Conservation (phyloP, 2,329 filamentous ascomycete genomes). For the Colletotrichum sp. region DNA sequence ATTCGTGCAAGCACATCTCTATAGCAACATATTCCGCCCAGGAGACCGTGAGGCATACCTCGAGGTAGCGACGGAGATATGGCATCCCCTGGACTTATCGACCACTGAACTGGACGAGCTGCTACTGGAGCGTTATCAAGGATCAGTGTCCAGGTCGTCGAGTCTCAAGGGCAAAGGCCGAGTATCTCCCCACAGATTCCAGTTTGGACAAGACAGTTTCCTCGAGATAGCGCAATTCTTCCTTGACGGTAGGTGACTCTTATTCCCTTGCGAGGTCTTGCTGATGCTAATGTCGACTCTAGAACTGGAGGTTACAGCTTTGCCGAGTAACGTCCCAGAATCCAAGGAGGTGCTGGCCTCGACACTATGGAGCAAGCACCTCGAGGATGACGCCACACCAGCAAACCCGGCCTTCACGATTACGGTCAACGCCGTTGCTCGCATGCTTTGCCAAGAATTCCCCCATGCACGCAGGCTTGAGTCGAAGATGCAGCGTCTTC, state of each 20-base stretch:
- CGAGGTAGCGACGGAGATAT: constrained; percentile 50
- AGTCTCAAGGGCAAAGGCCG: constrained; percentile 49
- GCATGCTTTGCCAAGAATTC: constrained; percentile 39
- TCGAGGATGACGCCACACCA: constrained; percentile 29
- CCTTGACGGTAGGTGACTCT: constrained; percentile 50
- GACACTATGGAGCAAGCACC: constrained; percentile 46
- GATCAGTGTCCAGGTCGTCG: constrained; percentile 23
- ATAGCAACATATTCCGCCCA: constrained; percentile 42
- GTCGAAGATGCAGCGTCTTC: constrained; percentile 37
- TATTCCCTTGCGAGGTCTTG: not conserved
- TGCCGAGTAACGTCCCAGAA: constrained; percentile 33
- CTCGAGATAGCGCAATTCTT: constrained; percentile 49
- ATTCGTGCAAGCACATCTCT: constrained; percentile 53
- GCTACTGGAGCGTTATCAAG: constrained; percentile 25
- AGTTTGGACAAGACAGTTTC: constrained; percentile 39
- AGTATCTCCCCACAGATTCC: constrained; percentile 21
- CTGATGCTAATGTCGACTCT: not conserved
- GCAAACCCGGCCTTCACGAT: constrained; percentile 36
- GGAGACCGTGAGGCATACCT: constrained; percentile 44
- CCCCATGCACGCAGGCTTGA: constrained; percentile 33
- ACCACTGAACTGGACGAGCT: constrained; percentile 31
- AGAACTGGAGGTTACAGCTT: constrained; percentile 53
- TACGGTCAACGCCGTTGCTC: constrained; percentile 40
- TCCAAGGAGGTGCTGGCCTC: constrained; percentile 43
- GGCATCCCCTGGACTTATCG: constrained; percentile 48